Evolutionary conservation across 768 basidiomycete genomes (phyloP), one percentile per base, ranked within the genome.

Genomic region (Hericium erinaceus): DNA sequence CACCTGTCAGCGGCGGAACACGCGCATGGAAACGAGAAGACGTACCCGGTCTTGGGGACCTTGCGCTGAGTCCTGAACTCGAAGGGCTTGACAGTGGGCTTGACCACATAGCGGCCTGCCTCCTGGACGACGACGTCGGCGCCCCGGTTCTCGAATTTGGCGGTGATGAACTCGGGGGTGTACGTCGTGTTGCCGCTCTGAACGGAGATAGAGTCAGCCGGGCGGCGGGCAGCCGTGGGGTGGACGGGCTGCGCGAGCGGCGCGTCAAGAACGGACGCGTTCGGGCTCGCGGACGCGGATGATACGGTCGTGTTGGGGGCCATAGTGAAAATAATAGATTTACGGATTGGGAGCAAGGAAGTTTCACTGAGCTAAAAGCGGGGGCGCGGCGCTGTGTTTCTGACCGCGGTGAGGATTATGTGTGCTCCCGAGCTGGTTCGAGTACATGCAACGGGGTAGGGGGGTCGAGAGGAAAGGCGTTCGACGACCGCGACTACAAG

Each of bases 41-140:
- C 61, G 58, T 69, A 95, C 94, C 95, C 97, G 68, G 93, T 95
- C 78, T 87, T 94, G 64, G 85, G 78, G 59, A 95, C 91, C 65
- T 82, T 81, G 66, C 89, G 79, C 69, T 81, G 77, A 61, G 97
- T 98, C 75, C 87, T 87, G 81, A 99, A 95, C 75, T 98, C 89
- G 69, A 82, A 95, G 28, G 82, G 77, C 69, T 86, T 83, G 63
- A 81, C 80, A 52, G 86, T 91, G 51, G 93, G 94, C 46, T 80
- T 87, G 67, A 95, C 78, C 60, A 77, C 76, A 75, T 86, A 85
- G 66, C 87, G 84, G 58, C 93, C 92, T 61, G 88, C 78, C 55
- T 79, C 73, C 53, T 59, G 60, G 61, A 90, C 74, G 59, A 77
- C 72, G 63, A 88, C 89, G 58, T 80, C 77, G 9, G 91, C 82